Evolutionary conservation across 257 asterid species (phyloP).

Genomic region (Solanum pinnatisectum): DNA sequence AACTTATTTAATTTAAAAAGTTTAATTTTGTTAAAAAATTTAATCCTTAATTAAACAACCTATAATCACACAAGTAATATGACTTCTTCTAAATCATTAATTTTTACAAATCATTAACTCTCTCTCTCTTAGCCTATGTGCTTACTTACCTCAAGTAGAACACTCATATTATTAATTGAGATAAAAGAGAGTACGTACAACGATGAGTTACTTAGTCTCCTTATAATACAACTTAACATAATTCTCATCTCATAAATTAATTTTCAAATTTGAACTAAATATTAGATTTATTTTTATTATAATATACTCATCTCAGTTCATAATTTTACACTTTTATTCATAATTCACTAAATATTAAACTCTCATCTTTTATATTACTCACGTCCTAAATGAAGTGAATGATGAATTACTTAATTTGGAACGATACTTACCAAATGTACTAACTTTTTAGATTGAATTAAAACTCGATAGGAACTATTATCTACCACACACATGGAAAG

Average conservation of each 20-base stretch:
- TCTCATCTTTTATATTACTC: background rate
- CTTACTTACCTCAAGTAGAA: too few species aligned
- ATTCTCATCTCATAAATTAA: background rate
- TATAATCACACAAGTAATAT: background rate
- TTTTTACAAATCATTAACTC: background rate
- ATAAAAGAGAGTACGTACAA: too few species aligned
- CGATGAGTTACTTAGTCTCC: too few species aligned
- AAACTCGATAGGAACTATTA: fast-evolving
- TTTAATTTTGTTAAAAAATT: background rate
- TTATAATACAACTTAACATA: background rate
- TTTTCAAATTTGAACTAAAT: background rate
- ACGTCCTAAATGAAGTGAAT: too few species aligned
- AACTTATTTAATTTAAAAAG: background rate
- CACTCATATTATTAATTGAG: too few species aligned
- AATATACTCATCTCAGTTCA: background rate
- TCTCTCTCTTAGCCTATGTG: background rate
- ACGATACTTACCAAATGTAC: too few species aligned
- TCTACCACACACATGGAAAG: background rate
- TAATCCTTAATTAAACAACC: background rate
- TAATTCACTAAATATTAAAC: background rate
- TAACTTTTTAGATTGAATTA: background rate
- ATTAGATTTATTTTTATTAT: background rate
- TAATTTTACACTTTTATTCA: background rate
- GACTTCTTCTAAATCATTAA: background rate
- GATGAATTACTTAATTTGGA: too few species aligned